Percentiles rank a stretch among this genome's conserved stretches.
Conservation (phyloP, 345 rosid species). For the Salix viminalis region DNA sequence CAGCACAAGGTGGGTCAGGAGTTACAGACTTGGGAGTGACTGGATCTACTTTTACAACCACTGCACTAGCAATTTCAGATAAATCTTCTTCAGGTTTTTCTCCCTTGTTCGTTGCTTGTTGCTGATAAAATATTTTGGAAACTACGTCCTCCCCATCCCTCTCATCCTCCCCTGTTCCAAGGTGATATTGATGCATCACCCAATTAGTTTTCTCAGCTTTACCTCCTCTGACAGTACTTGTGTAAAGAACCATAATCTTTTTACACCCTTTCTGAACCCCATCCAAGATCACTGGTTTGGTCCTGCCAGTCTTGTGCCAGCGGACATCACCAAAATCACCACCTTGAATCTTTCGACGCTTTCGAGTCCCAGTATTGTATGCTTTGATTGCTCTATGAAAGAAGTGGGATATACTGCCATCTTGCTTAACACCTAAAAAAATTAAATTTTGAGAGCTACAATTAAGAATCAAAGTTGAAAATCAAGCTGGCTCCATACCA, state of each 20-base stretch:
- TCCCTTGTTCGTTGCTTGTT: slow-evolving; percentile 46
- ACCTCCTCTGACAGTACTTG: slow-evolving; percentile 47
- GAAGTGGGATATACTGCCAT: slow-evolving; percentile 74
- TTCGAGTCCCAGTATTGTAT: slow-evolving; percentile 81
- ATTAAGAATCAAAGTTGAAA: slow-evolving; percentile 1
- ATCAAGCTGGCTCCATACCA: slow-evolving; percentile 9
- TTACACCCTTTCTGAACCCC: slow-evolving; percentile 83
- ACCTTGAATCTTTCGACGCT: slow-evolving; percentile 85
- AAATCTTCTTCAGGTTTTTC: slow-evolving; percentile 56
- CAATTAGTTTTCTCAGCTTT: slow-evolving; percentile 83
- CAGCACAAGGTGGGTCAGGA: slow-evolving; percentile 57
- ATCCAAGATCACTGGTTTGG: slow-evolving; percentile 71
- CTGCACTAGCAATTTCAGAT: slow-evolving; percentile 32
- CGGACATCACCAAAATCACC: slow-evolving; percentile 81
- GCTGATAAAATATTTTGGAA: slow-evolving; percentile 83
- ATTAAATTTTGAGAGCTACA: slow-evolving; percentile 2
- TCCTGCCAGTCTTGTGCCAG: slow-evolving; percentile 96
- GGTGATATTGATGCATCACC: slow-evolving; percentile 98
- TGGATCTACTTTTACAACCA: slow-evolving; percentile 55
- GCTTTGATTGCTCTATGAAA: slow-evolving; percentile 88
- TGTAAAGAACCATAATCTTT: slow-evolving; percentile 90
- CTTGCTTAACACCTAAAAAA: slow-evolving; percentile 63
- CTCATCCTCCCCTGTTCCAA: slow-evolving; percentile 89
- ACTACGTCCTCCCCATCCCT: slow-evolving; percentile 74
- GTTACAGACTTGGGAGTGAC: slow-evolving; percentile 65